A percentile compares a stretch with the other conserved stretches of the same genome.
Evolutionary conservation across 2,329 filamentous ascomycete species (phyloP).

Genomic region (Colletotrichum sp.): DNA sequence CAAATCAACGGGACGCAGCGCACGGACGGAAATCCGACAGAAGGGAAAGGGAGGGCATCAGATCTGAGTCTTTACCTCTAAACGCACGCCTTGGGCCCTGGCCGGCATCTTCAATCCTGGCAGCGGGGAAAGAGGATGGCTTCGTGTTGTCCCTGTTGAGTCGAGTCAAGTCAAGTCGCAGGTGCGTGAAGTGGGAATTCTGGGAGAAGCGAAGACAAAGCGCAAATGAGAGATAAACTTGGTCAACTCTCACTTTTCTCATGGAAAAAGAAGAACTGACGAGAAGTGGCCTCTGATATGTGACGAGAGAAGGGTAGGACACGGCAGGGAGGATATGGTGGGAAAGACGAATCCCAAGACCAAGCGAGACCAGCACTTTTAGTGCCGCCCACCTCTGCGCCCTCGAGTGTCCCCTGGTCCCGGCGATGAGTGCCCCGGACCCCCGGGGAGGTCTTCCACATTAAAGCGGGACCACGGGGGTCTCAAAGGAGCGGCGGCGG

Average conservation of each 20-base stretch:
- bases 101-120: background rate
- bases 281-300: conserved; percentile 9
- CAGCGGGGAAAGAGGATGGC: background rate
- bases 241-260: conserved; percentile 14
- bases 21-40: conserved; percentile 12
- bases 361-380: background rate
- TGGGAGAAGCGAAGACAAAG: background rate
- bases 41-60: conserved; percentile 12
- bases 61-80: conserved; percentile 8
- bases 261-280: background rate
- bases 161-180: background rate
- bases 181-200: background rate
- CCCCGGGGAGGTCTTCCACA: background rate
- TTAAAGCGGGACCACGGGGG: background rate
- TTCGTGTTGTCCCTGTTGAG: background rate
- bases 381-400: background rate
- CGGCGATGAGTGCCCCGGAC: conserved; percentile 13
- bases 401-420: background rate
- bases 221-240: background rate
- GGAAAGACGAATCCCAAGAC: background rate
- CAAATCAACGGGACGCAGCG: background rate
- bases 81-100: background rate
- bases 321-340: background rate
- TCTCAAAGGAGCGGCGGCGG: conserved; percentile 4
- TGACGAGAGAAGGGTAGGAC: background rate